Percentiles rank a stretch among this genome's conserved stretches.
These are phyloP conservation scores for Solanum hybrid DNA, from an alignment of 305 asterid genomes.

Conservation along the genomic window DNA sequence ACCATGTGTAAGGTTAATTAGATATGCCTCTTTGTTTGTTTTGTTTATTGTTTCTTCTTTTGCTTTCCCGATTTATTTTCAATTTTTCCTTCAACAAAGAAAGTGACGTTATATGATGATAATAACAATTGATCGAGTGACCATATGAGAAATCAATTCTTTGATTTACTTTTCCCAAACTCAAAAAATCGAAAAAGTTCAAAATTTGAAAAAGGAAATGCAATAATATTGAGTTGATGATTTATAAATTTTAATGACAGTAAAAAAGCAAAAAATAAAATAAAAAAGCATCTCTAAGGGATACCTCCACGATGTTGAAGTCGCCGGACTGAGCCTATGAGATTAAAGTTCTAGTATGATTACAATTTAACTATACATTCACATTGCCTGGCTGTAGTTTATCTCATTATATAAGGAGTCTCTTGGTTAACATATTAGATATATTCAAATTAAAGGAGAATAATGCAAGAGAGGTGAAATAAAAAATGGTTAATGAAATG, in stretches of 20 bases:
- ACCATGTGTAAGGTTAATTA: neutral
- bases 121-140: neutral
- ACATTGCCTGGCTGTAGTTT: neutral
- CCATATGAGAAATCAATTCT: neutral
- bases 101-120: neutral
- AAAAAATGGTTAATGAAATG: neutral
- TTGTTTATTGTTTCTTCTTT: neutral
- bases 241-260: neutral
- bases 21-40: neutral
- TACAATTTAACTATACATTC: neutral
- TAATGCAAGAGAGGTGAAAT: neutral
- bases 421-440: neutral
- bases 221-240: neutral
- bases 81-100: neutral
- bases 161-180: neutral
- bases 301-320: neutral
- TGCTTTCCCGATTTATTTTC: neutral
- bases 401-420: neutral
- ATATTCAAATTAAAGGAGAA: neutral
- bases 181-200: neutral
- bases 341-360: neutral
- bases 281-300: neutral
- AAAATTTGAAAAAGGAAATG: neutral
- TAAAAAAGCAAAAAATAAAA: neutral
- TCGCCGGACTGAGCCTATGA: neutral